Conservation (phyloP, 352 stramenopile genomes). For the Pythium inflatum region DNA sequence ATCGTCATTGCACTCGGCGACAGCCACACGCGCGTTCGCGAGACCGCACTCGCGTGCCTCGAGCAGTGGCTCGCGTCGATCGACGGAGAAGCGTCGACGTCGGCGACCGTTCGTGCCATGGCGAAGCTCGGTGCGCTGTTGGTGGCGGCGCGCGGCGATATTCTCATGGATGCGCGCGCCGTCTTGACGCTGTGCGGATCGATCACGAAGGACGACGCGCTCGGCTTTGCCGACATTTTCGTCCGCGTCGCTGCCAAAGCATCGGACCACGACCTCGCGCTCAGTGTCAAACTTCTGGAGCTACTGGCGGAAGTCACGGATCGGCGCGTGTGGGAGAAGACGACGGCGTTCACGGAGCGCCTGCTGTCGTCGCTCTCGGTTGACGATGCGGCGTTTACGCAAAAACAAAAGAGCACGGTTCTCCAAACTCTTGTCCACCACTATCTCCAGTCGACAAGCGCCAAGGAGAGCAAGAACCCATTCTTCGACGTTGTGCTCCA, state of each 20-base stretch:
- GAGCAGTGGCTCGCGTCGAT: constrained; percentile 47
- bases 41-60: constrained; percentile 63
- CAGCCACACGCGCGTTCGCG: constrained; percentile 48
- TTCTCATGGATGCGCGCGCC: constrained; percentile 73
- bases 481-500: constrained; percentile 58
- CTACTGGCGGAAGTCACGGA: constrained; percentile 60
- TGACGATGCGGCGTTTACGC: constrained; percentile 12
- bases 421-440: constrained; percentile 57
- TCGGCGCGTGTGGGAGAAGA: constrained; percentile 64
- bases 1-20: constrained; percentile 73
- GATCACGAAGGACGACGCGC: constrained; percentile 35
- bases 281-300: constrained; percentile 65
- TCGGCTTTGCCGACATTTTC: constrained; percentile 22
- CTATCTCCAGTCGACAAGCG: constrained; percentile 50
- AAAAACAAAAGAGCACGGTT: constrained; percentile 33
- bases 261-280: constrained; percentile 44
- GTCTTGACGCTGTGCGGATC: constrained; percentile 56
- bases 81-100: constrained; percentile 12
- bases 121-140: constrained; percentile 48
- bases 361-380: constrained; percentile 24
- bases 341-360: constrained; percentile 58
- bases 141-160: constrained; percentile 69
- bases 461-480: constrained; percentile 47
- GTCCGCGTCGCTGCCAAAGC: constrained; percentile 44
- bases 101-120: constrained; percentile 40